phyloP scores from a whole-genome alignment of 257 asterid genomes.

The Salvia rosmarinus region DNA sequence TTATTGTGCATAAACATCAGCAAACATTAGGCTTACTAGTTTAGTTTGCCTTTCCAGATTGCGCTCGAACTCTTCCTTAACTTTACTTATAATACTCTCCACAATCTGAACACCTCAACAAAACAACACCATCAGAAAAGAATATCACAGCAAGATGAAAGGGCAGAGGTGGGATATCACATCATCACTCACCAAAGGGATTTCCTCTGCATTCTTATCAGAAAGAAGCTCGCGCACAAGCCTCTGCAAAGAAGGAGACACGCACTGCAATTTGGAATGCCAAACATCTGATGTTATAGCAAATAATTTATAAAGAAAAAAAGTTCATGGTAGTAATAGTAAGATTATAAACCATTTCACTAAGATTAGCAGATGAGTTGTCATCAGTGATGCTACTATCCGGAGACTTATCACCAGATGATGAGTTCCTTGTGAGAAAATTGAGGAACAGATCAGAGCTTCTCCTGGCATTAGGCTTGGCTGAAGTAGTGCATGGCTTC shows the following conservation, averaged over 20 bases:
- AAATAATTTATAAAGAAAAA: slow-evolving; percentile 16
- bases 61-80: slow-evolving; percentile 78
- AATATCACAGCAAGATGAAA: slow-evolving; percentile 7
- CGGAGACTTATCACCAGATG: slow-evolving; percentile 52
- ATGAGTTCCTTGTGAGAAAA: slow-evolving; percentile 57
- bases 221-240: slow-evolving; percentile 64
- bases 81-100: slow-evolving; percentile 64
- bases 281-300: slow-evolving; percentile 22
- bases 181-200: slow-evolving; percentile 63
- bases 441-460: slow-evolving; percentile 61
- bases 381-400: slow-evolving; percentile 48
- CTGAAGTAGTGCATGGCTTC: slow-evolving; percentile 45
- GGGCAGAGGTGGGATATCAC: no score
- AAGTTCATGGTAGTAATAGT: not conserved
- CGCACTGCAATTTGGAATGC: slow-evolving; percentile 49
- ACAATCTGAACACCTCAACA: slow-evolving; percentile 61
- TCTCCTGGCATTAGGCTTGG: slow-evolving; percentile 54
- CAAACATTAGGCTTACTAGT: slow-evolving; percentile 49
- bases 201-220: slow-evolving; percentile 73
- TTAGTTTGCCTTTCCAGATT: slow-evolving; percentile 51
- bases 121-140: slow-evolving; percentile 24
- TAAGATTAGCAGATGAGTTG: slow-evolving; percentile 35
- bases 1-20: not conserved
- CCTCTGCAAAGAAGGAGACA: slow-evolving; percentile 49
- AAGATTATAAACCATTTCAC: slow-evolving; percentile 53